Percentiles rank a stretch among this genome's conserved stretches.
Conservation (phyloP, 2,329 filamentous ascomycete genomes). For the Chrysoporthe cubensis region DNA sequence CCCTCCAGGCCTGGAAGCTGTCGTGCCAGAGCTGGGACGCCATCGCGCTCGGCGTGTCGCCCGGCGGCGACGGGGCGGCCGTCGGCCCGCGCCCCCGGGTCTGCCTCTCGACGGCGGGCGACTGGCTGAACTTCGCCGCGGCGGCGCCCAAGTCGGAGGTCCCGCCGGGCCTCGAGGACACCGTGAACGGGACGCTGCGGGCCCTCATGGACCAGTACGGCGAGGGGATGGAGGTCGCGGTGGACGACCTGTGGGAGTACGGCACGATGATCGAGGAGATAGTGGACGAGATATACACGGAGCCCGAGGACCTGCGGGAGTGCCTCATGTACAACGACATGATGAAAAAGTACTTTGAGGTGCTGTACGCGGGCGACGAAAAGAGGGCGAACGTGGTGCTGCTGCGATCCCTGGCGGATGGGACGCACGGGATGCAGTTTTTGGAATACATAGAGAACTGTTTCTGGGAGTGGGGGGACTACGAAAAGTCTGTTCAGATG, state of each 20-base stretch:
- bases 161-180: not conserved
- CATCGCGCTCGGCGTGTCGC: not conserved
- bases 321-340: not conserved
- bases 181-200: not conserved
- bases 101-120: slow-evolving; percentile 1
- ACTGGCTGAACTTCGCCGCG: slow-evolving; percentile 10
- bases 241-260: slow-evolving; percentile 9
- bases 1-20: slow-evolving; percentile 21
- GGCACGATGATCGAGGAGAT: not conserved
- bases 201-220: not conserved
- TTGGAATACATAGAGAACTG: not conserved
- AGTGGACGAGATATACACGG: not conserved
- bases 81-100: not conserved
- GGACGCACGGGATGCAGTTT: not conserved
- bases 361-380: not conserved
- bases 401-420: slow-evolving; percentile 1
- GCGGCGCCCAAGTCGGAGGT: not conserved
- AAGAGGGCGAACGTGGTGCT: not conserved
- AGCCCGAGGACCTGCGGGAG: not conserved
- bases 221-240: not conserved
- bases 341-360: not conserved
- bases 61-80: not conserved
- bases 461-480: slow-evolving; percentile 4
- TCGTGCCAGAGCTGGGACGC: slow-evolving; percentile 23
- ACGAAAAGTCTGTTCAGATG: not conserved